Conservation (phyloP, 164 flowering plant species). For the Houttuynia cordata region DNA sequence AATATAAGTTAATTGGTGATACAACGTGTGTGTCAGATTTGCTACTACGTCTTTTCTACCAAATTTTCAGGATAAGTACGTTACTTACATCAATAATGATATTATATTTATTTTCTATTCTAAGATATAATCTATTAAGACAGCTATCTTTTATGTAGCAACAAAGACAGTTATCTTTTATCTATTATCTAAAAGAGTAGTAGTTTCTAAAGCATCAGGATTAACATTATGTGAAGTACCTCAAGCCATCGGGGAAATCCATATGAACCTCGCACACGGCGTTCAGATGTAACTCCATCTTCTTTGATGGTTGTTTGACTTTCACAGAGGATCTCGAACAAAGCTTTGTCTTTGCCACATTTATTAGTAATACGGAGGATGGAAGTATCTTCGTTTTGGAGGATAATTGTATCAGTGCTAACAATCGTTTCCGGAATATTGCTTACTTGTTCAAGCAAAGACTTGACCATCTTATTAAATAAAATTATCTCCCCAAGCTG, state of each 20-base stretch:
- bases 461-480: slow-evolving; percentile 43
- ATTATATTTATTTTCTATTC: not conserved
- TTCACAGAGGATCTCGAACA: slow-evolving; percentile 57
- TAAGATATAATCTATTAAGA: not conserved
- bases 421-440: slow-evolving; percentile 65
- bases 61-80: not conserved
- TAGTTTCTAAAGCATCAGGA: not conserved
- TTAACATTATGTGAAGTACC: slow-evolving; percentile 28
- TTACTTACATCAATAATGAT: not conserved
- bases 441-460: slow-evolving; percentile 33
- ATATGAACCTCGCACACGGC: slow-evolving; percentile 48
- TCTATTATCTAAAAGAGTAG: not conserved
- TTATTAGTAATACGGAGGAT: slow-evolving; percentile 61
- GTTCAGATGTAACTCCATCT: slow-evolving; percentile 35
- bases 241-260: slow-evolving; percentile 97
- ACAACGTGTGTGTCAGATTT: too few relatives aligned
- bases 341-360: slow-evolving; percentile 32
- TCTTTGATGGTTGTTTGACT: slow-evolving; percentile 44
- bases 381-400: slow-evolving; percentile 60
- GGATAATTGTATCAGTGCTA: slow-evolving; percentile 52
- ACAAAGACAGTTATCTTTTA: not conserved
- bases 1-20: too few relatives aligned
- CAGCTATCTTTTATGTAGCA: not conserved
- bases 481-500: slow-evolving; percentile 55
- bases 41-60: not conserved